Evolutionary conservation across 129 eudicot species (phyloP).

Genomic region (Lonicera japonica): DNA sequence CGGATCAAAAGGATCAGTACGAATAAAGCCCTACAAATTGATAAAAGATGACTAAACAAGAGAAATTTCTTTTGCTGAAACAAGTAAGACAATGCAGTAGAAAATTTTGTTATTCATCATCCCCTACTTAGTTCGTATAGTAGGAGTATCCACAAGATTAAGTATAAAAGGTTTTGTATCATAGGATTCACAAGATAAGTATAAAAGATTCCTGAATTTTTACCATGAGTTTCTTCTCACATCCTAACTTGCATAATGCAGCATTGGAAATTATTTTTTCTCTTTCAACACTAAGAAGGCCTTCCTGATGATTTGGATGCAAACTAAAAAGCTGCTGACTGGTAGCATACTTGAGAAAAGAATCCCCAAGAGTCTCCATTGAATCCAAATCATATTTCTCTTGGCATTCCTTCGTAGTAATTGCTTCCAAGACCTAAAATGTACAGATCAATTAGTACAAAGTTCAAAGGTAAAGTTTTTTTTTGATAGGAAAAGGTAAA

Average conservation of each 20-base stretch:
- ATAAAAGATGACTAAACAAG: background rate
- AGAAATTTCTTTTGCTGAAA: no score
- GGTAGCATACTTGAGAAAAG: slow-evolving; percentile 75
- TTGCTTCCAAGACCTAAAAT: slow-evolving; percentile 71
- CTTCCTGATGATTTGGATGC: slow-evolving; percentile 59
- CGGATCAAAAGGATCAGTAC: slow-evolving; percentile 64
- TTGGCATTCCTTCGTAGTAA: slow-evolving; percentile 72
- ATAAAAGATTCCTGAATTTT: background rate
- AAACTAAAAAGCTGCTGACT: slow-evolving; percentile 60
- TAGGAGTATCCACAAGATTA: no score
- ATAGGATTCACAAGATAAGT: background rate
- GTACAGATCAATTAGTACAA: slow-evolving; percentile 1
- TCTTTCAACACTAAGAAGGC: slow-evolving; percentile 50
- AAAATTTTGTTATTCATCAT: background rate
- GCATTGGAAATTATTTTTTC: slow-evolving; percentile 50
- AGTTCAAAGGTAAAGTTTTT: background rate
- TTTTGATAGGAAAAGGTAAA: no score
- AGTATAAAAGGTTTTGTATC: background rate
- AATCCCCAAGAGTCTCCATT: slow-evolving; percentile 88
- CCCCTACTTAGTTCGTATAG: no score
- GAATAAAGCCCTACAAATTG: slow-evolving; percentile 67
- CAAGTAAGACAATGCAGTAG: background rate
- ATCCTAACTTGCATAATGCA: slow-evolving; percentile 72
- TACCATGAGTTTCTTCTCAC: slow-evolving; percentile 70
- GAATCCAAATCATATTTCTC: slow-evolving; percentile 75